Percentiles rank a stretch among this genome's conserved stretches.
phyloP scores from a whole-genome alignment of 768 basidiomycete species.

The Trametes coccinea region DNA sequence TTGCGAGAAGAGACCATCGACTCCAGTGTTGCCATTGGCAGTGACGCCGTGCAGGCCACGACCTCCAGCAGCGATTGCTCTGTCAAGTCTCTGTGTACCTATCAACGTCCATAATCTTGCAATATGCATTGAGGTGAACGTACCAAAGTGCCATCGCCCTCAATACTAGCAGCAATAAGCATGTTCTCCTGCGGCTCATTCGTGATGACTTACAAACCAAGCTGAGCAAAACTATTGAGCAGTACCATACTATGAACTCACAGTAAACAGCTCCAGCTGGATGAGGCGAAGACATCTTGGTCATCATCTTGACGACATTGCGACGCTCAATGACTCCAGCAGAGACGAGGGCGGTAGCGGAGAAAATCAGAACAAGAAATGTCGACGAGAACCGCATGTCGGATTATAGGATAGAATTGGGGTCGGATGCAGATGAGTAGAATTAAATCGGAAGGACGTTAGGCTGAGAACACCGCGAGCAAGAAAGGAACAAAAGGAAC shows the following conservation, averaged over 20 bases:
- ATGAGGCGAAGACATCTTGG: not conserved
- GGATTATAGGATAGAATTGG: not conserved
- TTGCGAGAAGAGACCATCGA: slow-evolving; percentile 26
- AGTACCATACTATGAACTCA: slow-evolving; percentile 6
- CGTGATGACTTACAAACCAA: slow-evolving; percentile 42
- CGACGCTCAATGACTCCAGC: slow-evolving; percentile 4
- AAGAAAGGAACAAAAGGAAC: not conserved
- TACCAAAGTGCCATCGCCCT: slow-evolving; percentile 43
- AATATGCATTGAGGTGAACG: slow-evolving; percentile 1
- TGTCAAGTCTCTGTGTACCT: slow-evolving; percentile 18
- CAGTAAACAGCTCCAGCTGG: slow-evolving; percentile 29
- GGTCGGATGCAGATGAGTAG: not conserved
- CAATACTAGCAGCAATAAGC: slow-evolving; percentile 44
- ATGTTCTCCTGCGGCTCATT: slow-evolving; percentile 49
- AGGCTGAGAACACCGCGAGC: not conserved
- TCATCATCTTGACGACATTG: slow-evolving; percentile 9
- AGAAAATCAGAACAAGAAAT: slow-evolving; percentile 4
- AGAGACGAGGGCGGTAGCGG: slow-evolving; percentile 13
- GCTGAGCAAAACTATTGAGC: no score
- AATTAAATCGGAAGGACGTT: not conserved
- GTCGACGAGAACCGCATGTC: slow-evolving; percentile 5
- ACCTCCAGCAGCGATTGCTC: slow-evolving; percentile 21
- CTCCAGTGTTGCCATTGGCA: slow-evolving; percentile 16
- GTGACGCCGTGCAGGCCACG: slow-evolving; percentile 27
- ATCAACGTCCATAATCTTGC: no score